Evolutionary conservation across 345 rosid species (phyloP), one percentile per base, ranked within the genome.

Genomic region (Arabidopsis suecica): DNA sequence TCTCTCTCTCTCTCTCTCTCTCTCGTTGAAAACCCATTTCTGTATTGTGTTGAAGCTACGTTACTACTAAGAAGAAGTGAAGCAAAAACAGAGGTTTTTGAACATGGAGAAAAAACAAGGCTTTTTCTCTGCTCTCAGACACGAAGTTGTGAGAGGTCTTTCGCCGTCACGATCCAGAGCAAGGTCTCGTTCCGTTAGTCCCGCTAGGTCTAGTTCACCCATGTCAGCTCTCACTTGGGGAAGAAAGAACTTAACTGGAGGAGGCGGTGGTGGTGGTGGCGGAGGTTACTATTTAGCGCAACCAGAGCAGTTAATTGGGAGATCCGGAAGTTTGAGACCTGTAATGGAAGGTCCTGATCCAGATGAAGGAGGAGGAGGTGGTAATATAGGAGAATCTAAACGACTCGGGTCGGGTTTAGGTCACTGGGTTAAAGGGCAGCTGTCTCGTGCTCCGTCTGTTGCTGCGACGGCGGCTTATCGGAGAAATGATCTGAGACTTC

Each of bases 331-430:
- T 55, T 34, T 91, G 50, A 84, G 91, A 78, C 97, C 95, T 1
- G 87, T 82, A 6, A 89, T 95, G 87, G 98, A 92, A 68, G 99
- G 99, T 37, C 98, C 99, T 23, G 94, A 90, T 85, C 97, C 96
- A 9, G 96, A 90, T 13, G 81, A 78, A 71, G 75, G 14, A 61
- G 80, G 57, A 30, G 75, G 71, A 60, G 91, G 84, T 42, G 85
- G 81, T 5, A 87, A 66, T 47, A 20, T 74, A 1, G 84, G 85
- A 53, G 94, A 86, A n/a, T 77, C 84, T 0, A 84, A 82, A 61
- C 77, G 89, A 38, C 78, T 67, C 60, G 93, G 94, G 72, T 93
- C 90, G 72, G 85, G 88, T 42, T 13, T 90, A 50, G 93, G 98
- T n/a, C 90, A 91, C 71, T 94, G 97, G 98, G 88, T 88, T 44